A percentile compares a stretch with the other conserved stretches of the same genome.
Evolutionary conservation across 1,284 basidiomycete species (phyloP).

Genomic region (Pseudomicrostroma phylloplanum): DNA sequence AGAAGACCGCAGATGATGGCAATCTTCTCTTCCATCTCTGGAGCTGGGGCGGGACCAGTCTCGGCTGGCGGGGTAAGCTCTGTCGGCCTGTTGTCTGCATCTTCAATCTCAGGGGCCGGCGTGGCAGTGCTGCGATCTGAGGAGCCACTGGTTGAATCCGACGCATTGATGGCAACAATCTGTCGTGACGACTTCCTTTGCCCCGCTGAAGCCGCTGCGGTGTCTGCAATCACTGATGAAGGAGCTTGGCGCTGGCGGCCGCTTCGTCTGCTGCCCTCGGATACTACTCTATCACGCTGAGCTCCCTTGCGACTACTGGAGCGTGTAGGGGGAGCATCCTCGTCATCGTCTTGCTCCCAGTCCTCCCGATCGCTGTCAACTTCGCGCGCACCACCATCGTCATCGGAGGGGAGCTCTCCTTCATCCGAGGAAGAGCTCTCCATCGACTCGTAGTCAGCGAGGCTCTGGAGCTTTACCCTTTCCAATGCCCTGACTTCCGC

Average conservation of each 20-base stretch:
- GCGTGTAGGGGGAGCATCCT: slow-evolving; percentile 10
- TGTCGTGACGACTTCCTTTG: background rate
- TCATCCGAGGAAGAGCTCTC: background rate
- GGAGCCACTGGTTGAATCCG: background rate
- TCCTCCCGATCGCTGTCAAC: background rate
- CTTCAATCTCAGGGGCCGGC: background rate
- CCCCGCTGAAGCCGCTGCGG: background rate
- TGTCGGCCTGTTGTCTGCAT: no score
- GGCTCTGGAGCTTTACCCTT: slow-evolving; percentile 17
- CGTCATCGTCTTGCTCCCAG: slow-evolving; percentile 17
- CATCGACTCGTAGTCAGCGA: slow-evolving; percentile 11
- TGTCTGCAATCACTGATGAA: background rate
- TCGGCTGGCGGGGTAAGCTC: background rate
- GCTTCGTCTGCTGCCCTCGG: background rate
- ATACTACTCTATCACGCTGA: background rate
- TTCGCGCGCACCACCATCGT: slow-evolving; percentile 10
- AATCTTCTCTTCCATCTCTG: slow-evolving; percentile 11
- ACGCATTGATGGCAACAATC: background rate
- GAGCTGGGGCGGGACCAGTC: background rate
- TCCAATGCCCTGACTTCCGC: slow-evolving; percentile 12
- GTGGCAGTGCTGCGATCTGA: background rate
- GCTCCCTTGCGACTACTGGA: slow-evolving; percentile 3
- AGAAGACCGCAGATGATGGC: slow-evolving; percentile 14
- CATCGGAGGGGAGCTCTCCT: background rate
- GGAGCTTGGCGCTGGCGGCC: background rate